These are phyloP conservation scores for Samsoniella hepiali DNA, from an alignment of 2,329 filamentous ascomycete genomes.

Conservation along the genomic window DNA sequence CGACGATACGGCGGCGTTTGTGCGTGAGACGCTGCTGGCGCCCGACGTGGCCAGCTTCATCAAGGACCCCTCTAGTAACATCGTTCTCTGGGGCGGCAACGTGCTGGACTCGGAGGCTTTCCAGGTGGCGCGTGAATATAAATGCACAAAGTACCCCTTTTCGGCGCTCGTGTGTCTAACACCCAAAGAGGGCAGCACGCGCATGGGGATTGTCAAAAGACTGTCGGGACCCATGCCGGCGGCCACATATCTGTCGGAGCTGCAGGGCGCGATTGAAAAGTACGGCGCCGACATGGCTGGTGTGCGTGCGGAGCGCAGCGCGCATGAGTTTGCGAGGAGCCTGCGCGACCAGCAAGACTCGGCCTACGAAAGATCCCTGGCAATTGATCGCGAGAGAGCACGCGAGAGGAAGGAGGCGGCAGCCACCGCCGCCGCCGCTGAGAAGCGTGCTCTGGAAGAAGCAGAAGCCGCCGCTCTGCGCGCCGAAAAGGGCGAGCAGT, in stretches of 20 bases:
- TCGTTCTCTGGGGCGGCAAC: constrained; percentile 89
- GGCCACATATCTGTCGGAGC: constrained; percentile 68
- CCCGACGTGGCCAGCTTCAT: constrained; percentile 72
- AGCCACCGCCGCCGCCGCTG: constrained; percentile 63
- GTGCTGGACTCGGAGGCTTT: constrained; percentile 92
- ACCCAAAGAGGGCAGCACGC: constrained; percentile 74
- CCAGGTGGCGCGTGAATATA: constrained; percentile 82
- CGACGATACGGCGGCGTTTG: constrained; percentile 82
- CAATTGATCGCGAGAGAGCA: constrained; percentile 80
- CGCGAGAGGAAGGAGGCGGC: constrained; percentile 74
- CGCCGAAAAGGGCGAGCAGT: constrained; percentile 55
- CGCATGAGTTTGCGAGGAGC: constrained; percentile 76
- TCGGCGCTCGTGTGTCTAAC: constrained; percentile 83
- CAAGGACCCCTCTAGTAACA: constrained; percentile 70
- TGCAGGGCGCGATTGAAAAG: constrained; percentile 69
- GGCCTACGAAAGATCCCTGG: constrained; percentile 89
- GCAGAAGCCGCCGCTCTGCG: constrained; percentile 57
- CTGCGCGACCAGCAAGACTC: constrained; percentile 86
- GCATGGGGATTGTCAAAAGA: constrained; percentile 86
- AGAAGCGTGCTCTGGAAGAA: constrained; percentile 57
- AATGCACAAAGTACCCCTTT: constrained; percentile 91
- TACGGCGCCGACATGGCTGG: constrained; percentile 73
- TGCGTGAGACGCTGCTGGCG: constrained; percentile 75
- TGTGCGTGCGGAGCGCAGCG: constrained; percentile 71
- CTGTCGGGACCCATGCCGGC: constrained; percentile 70